Evolutionary conservation across 2,329 filamentous ascomycete species (phyloP), one percentile per base, ranked within the genome.

Genomic region (Exophiala sp.): DNA sequence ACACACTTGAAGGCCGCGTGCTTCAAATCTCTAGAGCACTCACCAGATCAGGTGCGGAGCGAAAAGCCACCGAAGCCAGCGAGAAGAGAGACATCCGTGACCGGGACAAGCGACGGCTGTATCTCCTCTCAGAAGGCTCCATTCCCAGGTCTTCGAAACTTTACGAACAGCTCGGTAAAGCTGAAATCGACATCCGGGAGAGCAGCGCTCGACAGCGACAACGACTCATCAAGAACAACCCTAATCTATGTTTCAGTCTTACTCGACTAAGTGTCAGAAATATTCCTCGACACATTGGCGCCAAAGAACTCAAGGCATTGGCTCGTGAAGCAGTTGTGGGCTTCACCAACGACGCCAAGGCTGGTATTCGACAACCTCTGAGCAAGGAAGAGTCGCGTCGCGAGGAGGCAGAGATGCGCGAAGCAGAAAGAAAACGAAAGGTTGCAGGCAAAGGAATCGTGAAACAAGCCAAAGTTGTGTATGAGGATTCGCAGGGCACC

Each of bases 221-320:
- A 75, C 88, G 87, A 64, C 81, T 96, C 55, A 90, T 99, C 64
- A 88, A 96, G 74, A 84, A 81, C 70, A 99, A 99, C 69, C 92
- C 94, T 0, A 87, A 85, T 45, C 78, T 99, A 33, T 89, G 96
- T 70, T 73, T 99, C 49, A 94, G 88, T 69, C 78, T 99, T 47
- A 96, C 91, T 6, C 88, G 94, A 65, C 82, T 99, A 32, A 92
- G 92, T 1, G 77, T 99, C 52, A 89, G 94, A 63, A 99, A 99
- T 68, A 80, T 99, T 4, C 94, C 94, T 2, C 85, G 88, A 59
- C 85, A 86, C 66, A 78, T 96, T 60, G 86, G 81, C 20, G 88
- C 89, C 20, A 97, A 95, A 71, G 88, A 89, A 50, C 79, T 99
- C 47, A 99, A 99, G 70, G 86, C 89, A 39, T 81, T 99, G 42